A percentile compares a stretch with the other conserved stretches of the same genome.
phyloP scores from a whole-genome alignment of 2,329 filamentous ascomycete species.

The Chaetomium olivaceum region DNA sequence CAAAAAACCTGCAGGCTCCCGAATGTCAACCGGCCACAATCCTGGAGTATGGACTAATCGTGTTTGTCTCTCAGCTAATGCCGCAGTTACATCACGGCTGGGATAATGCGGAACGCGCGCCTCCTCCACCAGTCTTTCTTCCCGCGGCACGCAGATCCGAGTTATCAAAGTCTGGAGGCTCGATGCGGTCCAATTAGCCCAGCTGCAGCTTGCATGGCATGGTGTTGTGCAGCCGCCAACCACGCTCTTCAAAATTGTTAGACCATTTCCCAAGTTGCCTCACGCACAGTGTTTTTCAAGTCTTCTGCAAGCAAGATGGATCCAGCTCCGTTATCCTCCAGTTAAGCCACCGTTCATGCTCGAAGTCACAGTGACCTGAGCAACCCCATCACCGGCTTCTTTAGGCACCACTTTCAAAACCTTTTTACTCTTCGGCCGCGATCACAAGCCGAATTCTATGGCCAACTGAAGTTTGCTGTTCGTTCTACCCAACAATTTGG shows the following conservation, averaged over 20 bases:
- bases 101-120: neutral
- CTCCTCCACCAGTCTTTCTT: slow-evolving; percentile 1
- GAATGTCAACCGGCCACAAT: neutral
- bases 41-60: neutral
- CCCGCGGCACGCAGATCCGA: neutral
- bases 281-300: slow-evolving; percentile 9
- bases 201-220: neutral
- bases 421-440: neutral
- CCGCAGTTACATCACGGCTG: neutral
- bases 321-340: neutral
- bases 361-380: slow-evolving; percentile 18
- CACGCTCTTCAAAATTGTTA: neutral
- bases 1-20: neutral
- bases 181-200: neutral
- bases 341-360: neutral
- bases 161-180: neutral
- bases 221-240: neutral
- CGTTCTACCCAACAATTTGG: slow-evolving; percentile 1
- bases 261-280: neutral
- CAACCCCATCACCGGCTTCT: neutral
- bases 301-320: neutral
- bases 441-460: neutral
- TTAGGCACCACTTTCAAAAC: neutral
- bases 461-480: slow-evolving; percentile 2
- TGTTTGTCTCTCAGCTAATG: neutral